Percentiles rank a stretch among this genome's conserved stretches.
phyloP scores from a whole-genome alignment of 495 filamentous ascomycete species.

The Delitschia confertaspora region DNA sequence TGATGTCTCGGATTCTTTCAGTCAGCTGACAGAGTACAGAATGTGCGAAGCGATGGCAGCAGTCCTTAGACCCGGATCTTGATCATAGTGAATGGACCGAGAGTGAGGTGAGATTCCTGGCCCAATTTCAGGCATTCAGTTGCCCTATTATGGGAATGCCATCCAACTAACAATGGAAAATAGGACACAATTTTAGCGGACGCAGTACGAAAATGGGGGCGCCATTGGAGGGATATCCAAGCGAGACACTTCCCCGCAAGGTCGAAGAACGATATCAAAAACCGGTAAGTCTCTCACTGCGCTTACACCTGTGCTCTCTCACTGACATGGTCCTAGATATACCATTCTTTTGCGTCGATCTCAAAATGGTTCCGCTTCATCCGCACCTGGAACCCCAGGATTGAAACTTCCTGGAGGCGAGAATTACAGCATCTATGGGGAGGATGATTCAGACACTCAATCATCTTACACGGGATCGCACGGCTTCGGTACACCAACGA shows the following conservation, averaged over 20 bases:
- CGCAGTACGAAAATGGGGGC: constrained; percentile 33
- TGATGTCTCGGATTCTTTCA: background rate
- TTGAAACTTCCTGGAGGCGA: no score
- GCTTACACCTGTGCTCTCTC: background rate
- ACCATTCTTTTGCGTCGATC: constrained; percentile 19
- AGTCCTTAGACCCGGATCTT: constrained; percentile 36
- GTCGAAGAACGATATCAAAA: constrained; percentile 31
- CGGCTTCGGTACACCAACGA: no score
- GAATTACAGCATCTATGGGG: no score
- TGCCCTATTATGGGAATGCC: background rate
- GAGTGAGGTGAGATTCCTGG: constrained; percentile 32
- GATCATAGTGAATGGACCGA: constrained; percentile 37
- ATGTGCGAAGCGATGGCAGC: constrained; percentile 39
- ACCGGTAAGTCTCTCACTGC: constrained; percentile 5
- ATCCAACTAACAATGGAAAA: constrained; percentile 1
- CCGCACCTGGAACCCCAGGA: no score
- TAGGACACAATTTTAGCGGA: constrained; percentile 34
- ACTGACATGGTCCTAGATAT: constrained; percentile 10
- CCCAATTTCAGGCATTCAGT: constrained; percentile 1
- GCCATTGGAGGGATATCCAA: constrained; percentile 38
- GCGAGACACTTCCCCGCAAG: constrained; percentile 34
- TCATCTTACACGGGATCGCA: no score
- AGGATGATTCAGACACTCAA: no score
- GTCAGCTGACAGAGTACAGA: constrained; percentile 28
- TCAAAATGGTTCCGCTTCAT: no score